Conservation (phyloP, 768 basidiomycete species). For the Mrakia blollopis region DNA sequence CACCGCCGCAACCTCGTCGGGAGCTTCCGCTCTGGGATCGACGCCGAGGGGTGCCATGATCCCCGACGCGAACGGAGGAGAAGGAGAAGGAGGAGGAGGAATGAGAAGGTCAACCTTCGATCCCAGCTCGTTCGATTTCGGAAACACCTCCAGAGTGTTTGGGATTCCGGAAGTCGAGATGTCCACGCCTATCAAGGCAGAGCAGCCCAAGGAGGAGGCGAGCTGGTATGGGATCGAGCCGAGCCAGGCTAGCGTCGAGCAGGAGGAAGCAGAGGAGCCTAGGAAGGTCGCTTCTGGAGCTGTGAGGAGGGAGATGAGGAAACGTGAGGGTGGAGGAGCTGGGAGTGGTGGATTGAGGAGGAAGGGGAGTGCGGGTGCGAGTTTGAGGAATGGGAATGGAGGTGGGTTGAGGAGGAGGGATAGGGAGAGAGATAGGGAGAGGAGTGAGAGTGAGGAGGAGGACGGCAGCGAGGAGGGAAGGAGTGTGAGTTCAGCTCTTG, state of each 20-base stretch:
- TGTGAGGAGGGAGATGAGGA: constrained; percentile 23
- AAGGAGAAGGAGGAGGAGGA: background rate
- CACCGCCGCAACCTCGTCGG: too few species aligned
- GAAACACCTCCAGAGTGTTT: constrained; percentile 3
- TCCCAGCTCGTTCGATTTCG: background rate
- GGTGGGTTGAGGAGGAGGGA: background rate
- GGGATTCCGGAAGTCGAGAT: constrained; percentile 30
- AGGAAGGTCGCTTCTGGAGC: constrained; percentile 26
- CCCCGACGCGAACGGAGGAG: constrained; percentile 13
- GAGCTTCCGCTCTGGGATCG: background rate
- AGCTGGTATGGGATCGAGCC: background rate
- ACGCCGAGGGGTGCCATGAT: background rate
- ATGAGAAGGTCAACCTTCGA: background rate
- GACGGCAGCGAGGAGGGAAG: background rate
- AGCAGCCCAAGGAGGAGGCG: background rate
- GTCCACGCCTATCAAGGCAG: background rate
- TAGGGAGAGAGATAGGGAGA: background rate
- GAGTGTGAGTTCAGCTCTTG: background rate
- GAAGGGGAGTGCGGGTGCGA: background rate
- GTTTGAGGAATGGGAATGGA: background rate
- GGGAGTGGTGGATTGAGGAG: background rate
- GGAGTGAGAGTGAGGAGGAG: background rate
- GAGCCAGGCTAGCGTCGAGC: background rate
- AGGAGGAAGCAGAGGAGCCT: background rate
- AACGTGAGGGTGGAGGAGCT: background rate